A percentile compares a stretch with the other conserved stretches of the same genome.
Conservation (phyloP, 768 basidiomycete species). For the Leccinum longicurvipes region DNA sequence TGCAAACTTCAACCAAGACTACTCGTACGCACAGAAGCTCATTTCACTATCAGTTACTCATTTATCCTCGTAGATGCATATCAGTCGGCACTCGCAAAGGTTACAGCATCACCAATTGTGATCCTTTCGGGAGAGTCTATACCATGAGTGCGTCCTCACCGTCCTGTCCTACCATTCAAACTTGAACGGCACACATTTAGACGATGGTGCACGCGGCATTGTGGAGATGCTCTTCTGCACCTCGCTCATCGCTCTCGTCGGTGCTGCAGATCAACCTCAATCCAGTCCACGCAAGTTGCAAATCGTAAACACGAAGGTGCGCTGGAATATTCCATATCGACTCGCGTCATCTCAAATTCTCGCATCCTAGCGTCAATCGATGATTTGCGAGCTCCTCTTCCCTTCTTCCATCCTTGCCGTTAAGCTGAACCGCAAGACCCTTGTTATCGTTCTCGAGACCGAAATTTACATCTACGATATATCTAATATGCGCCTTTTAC, state of each 20-base stretch:
- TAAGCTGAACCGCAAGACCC: constrained; percentile 94
- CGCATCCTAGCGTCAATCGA: constrained; percentile 77
- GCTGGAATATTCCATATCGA: constrained; percentile 14
- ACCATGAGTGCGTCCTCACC: constrained; percentile 77
- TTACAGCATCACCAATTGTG: constrained; percentile 96
- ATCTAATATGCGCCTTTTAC: constrained; percentile 94
- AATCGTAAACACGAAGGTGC: constrained; percentile 97
- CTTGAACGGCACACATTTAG: constrained; percentile 36
- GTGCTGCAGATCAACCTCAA: constrained; percentile 88
- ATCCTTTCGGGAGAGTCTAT: constrained; percentile 95
- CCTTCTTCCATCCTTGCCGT: constrained; percentile 96
- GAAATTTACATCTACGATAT: constrained; percentile 99
- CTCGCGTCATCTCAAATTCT: not conserved
- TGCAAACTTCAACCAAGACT: constrained; percentile 98
- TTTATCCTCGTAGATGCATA: constrained; percentile 57
- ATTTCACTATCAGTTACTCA: not conserved
- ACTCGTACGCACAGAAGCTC: constrained; percentile 56
- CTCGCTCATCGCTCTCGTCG: constrained; percentile 93
- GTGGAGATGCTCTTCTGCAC: constrained; percentile 99
- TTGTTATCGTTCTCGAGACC: constrained; percentile 93
- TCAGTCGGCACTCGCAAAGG: constrained; percentile 94
- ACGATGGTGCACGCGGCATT: constrained; percentile 91
- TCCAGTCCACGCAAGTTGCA: constrained; percentile 91
- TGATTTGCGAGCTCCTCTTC: constrained; percentile 98
- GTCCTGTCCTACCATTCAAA: not conserved